Evolutionary conservation across 495 filamentous ascomycete species (phyloP), one percentile per base, ranked within the genome.

Genomic region (Talaromyces borbonicus): DNA sequence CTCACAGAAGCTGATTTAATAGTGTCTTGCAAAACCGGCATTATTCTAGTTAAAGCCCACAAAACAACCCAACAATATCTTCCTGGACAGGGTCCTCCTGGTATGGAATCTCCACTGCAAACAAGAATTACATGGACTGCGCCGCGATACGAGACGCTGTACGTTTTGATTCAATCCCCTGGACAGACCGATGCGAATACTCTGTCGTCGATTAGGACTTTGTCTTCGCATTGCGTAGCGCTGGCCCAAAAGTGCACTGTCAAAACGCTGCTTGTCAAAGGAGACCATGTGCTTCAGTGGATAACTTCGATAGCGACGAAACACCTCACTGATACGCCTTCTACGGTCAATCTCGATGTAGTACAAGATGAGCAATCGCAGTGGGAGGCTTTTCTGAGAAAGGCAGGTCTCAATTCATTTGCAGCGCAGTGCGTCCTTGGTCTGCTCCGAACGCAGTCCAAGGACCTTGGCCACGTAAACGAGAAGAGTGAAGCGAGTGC

Each of bases 401-500:
- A 69, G n/a, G 73, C 73, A 9, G 89, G 88, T 3, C 61, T 92
- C 62, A 94, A 93, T 65, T 77, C 81, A 3, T 92, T 75, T 58
- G 88, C 84, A 2, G 87, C 89, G 16, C 85, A 90, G 54, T 73
- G 68, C 12, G 62, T 90, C 0, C 63, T 90, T 18, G 65, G 31
- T 23, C 36, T 49, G 20, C 29, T 52, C 29, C 27, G 19, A 23
- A 40, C 22, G 16, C 18, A 18, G 4, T 18, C 44, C 2, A 24
- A 14, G n/a, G 19, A 37, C 2, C 18, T 20, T 14, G 16, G 15
- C n/a, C 2, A 14, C 16, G 6, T 19, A 11, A 31, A 8, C n/a
- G 27, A 31, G 42, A 5, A 5, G 16, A 1, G 22, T 23, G 14
- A 38, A 31, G 26, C 19, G 14, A 22, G 11, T 40, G 38, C 19